These are phyloP conservation scores for Ganoderma resinaceum DNA, from an alignment of 1,284 basidiomycete species.

Conservation along the genomic window DNA sequence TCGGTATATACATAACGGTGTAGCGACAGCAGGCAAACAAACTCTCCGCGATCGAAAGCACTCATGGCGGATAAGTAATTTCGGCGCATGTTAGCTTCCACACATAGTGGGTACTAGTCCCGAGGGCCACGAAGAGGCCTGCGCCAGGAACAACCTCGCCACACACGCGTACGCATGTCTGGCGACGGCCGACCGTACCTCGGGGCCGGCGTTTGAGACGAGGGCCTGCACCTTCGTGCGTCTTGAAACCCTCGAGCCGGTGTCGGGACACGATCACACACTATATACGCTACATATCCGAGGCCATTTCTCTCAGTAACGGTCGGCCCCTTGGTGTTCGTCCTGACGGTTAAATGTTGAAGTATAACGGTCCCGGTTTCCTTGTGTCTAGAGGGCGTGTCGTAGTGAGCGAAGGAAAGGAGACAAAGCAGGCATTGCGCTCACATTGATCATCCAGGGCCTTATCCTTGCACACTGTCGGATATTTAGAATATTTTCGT, in stretches of 20 bases:
- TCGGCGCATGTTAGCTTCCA: slow-evolving; percentile 25
- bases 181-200: slow-evolving; percentile 16
- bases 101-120: slow-evolving; percentile 19
- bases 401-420: background rate
- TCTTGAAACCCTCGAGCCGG: slow-evolving; percentile 2
- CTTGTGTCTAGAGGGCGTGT: background rate
- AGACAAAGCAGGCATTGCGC: background rate
- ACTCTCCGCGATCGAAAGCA: background rate
- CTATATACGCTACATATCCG: background rate
- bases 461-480: background rate
- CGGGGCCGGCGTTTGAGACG: slow-evolving; percentile 11
- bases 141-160: slow-evolving; percentile 19
- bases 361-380: background rate
- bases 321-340: background rate
- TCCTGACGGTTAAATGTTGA: background rate
- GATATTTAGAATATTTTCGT: background rate
- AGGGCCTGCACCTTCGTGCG: background rate
- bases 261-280: background rate
- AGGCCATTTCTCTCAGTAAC: background rate
- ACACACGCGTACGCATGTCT: background rate
- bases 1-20: background rate
- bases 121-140: slow-evolving; percentile 25
- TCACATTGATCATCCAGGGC: background rate
- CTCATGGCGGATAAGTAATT: background rate
- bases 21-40: background rate